A percentile compares a stretch with the other conserved stretches of the same genome.
phyloP scores from a whole-genome alignment of 2,329 filamentous ascomycete species.

The Xylariaceae sp. region DNA sequence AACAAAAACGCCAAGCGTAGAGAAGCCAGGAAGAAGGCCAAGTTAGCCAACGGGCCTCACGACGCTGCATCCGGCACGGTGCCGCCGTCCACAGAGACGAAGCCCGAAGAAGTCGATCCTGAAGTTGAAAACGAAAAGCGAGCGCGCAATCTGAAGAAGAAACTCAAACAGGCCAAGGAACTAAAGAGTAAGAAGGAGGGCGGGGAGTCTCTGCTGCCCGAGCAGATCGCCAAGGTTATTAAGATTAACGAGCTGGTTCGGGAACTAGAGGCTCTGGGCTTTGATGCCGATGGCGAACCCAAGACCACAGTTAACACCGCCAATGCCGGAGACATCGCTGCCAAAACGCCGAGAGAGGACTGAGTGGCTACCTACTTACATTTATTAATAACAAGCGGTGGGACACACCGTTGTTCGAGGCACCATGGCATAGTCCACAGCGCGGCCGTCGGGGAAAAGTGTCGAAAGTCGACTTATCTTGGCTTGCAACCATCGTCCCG shows the following conservation, averaged over 20 bases:
- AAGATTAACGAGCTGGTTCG: slow-evolving; percentile 92
- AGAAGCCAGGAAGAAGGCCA: slow-evolving; percentile 54
- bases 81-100: slow-evolving; percentile 29
- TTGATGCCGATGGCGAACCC: slow-evolving; percentile 71
- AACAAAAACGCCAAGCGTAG: slow-evolving; percentile 84
- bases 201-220: slow-evolving; percentile 77
- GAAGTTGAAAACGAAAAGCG: slow-evolving; percentile 88
- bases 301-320: slow-evolving; percentile 27
- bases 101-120: slow-evolving; percentile 50
- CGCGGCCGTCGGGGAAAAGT: not conserved
- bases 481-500: slow-evolving; percentile 22
- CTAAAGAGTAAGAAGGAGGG: slow-evolving; percentile 86
- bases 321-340: not conserved
- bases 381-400: not conserved
- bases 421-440: not conserved
- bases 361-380: slow-evolving; percentile 5
- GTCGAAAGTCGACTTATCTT: slow-evolving; percentile 24
- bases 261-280: slow-evolving; percentile 79
- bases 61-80: slow-evolving; percentile 49
- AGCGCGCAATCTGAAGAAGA: slow-evolving; percentile 86
- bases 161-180: slow-evolving; percentile 87
- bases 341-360: slow-evolving; percentile 9
- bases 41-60: slow-evolving; percentile 54
- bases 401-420: not conserved
- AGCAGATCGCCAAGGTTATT: slow-evolving; percentile 96